Percentiles rank a stretch among this genome's conserved stretches.
Conservation (phyloP, 2,329 filamentous ascomycete species). For the Catunica adiposa region DNA sequence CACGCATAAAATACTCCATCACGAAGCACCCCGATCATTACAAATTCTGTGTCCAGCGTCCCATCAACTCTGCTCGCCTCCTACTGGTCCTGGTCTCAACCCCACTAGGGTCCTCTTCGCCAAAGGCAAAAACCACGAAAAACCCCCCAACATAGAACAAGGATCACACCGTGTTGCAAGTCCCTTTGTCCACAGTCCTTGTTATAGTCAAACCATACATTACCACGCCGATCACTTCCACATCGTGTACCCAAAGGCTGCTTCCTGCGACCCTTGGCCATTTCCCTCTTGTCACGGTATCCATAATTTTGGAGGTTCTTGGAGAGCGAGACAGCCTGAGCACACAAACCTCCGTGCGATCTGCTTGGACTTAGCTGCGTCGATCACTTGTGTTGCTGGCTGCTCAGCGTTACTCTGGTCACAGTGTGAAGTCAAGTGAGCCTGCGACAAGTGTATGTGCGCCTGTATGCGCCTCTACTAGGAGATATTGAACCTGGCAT, state of each 20-base stretch:
- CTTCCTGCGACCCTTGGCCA: neutral
- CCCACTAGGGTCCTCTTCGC: neutral
- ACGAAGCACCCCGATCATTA: neutral
- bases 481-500: neutral
- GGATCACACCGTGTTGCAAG: neutral
- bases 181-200: neutral
- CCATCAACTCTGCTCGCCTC: neutral
- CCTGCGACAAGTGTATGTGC: neutral
- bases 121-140: neutral
- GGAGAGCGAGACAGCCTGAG: neutral
- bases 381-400: conserved; percentile 2
- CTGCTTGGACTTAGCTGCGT: neutral
- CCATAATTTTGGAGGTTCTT: too few species aligned
- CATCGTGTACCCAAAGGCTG: neutral
- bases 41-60: neutral
- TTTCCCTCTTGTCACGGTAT: conserved; percentile 1
- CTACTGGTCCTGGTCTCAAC: neutral
- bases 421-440: too few species aligned
- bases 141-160: neutral
- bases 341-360: conserved; percentile 2
- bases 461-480: neutral
- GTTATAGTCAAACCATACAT: neutral
- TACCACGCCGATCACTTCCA: neutral
- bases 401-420: too few species aligned
- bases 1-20: neutral